Evolutionary conservation across 306 rosid species (phyloP), one percentile per base, ranked within the genome.

Genomic region (Trifolium fragiferum): DNA sequence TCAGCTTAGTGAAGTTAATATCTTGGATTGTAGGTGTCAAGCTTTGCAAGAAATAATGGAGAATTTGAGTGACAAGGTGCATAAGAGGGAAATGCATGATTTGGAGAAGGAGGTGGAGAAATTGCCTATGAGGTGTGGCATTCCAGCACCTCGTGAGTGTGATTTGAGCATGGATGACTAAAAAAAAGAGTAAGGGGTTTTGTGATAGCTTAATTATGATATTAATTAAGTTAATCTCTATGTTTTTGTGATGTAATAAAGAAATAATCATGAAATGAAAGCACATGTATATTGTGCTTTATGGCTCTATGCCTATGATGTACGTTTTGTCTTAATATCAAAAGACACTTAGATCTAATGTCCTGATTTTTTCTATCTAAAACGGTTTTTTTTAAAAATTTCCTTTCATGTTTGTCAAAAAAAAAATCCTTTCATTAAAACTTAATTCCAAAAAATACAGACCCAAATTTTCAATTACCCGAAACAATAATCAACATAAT

Each of bases 21-120:
- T 41, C 3, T 6, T 10, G 1, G 4, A 3, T 3, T 84, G 90
- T 76, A 63, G 77, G 78, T 84, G 90, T 50, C n/a, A 12, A 6
- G 87, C 82, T 0, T 7, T 80, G 68, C 43, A 40, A 44, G 8
- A 58, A 46, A 71, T 83, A 8, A n/a, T 71, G 68, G 25, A 30
- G n/a, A 41, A 0, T 13, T 15, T 65, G 32, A 15, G 65, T 6
- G 58, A 64, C 27, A 1, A 43, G 2, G 4, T 71, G 10, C 8
- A 77, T 21, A 37, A 13, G 7, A 77, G 2, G 12, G 19, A 49
- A 43, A 3, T 12, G 70, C 7, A 3, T 2, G 25, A 68, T 6
- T 1, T 73, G 59, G 4, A 7, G 69, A n/a, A 0, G 18, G 72
- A 68, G 66, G 58, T 77, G 2, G 9, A 2, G 60, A 25, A 1